Conservation (phyloP, 2,329 filamentous ascomycete species). For the Curvularia sp. region DNA sequence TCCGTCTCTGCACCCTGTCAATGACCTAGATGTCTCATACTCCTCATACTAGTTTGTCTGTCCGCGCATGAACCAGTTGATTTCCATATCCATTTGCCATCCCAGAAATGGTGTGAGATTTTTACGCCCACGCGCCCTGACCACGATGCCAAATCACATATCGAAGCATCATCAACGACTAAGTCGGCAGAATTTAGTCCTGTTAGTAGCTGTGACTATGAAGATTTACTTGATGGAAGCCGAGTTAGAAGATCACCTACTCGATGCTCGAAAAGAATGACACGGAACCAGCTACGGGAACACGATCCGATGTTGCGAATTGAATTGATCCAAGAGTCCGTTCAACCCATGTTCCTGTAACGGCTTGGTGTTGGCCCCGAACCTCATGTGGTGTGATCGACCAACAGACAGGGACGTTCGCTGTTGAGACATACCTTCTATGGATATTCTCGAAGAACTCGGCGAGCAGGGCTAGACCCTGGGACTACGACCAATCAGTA, state of each 20-base stretch:
- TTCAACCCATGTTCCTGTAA: neutral
- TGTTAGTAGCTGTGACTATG: neutral
- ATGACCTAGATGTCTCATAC: neutral
- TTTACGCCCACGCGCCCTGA: neutral
- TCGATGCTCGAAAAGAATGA: neutral
- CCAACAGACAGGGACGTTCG: neutral
- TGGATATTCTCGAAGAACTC: neutral
- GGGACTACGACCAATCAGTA: neutral
- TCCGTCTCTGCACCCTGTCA: neutral
- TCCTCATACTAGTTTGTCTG: neutral
- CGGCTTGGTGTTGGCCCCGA: neutral
- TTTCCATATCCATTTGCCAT: neutral
- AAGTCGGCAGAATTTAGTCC: neutral
- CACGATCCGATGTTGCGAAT: neutral
- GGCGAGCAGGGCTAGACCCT: neutral
- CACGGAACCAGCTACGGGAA: neutral
- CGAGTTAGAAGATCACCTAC: neutral
- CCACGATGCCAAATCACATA: neutral
- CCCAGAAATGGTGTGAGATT: neutral
- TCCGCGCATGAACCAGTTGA: neutral
- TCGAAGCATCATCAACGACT: neutral
- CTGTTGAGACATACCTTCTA: neutral
- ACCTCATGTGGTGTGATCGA: neutral
- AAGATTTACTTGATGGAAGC: neutral
- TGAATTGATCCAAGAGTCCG: neutral